These are phyloP conservation scores for Venturia asperata DNA, from an alignment of 2,329 filamentous ascomycete species.

Conservation along the genomic window DNA sequence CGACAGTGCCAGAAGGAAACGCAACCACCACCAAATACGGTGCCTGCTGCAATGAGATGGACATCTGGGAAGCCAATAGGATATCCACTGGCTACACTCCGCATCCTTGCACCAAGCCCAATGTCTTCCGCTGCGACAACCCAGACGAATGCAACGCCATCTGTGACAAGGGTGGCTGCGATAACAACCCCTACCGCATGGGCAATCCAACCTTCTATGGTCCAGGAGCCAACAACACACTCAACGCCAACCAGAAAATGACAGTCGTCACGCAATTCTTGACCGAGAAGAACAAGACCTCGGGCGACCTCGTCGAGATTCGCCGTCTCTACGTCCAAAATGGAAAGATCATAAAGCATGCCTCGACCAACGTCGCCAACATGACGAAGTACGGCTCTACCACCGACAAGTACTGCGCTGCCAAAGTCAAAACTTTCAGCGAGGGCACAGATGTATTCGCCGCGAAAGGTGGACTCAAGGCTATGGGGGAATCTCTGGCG, in stretches of 20 bases:
- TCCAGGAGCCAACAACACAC: conserved; percentile 36
- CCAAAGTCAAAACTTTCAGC: conserved; percentile 49
- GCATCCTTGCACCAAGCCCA: conserved; percentile 52
- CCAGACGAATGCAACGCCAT: conserved; percentile 45
- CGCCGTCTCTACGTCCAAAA: conserved; percentile 45
- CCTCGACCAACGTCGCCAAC: conserved; percentile 37
- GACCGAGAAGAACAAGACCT: conserved; percentile 29
- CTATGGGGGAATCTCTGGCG: conserved; percentile 49
- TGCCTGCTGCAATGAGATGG: conserved; percentile 62
- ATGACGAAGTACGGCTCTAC: conserved; percentile 45
- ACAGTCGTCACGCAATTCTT: conserved; percentile 48
- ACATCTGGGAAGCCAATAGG: conserved; percentile 64
- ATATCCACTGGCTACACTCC: conserved; percentile 58
- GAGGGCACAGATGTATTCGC: conserved; percentile 40
- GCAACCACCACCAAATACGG: conserved; percentile 48
- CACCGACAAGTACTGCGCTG: conserved; percentile 51
- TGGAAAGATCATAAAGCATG: conserved; percentile 43
- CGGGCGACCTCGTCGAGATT: conserved; percentile 37
- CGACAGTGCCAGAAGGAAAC: conserved; percentile 31
- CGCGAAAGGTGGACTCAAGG: conserved; percentile 48
- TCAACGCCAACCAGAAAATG: conserved; percentile 39
- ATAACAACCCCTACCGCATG: conserved; percentile 63
- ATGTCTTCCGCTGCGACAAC: conserved; percentile 45
- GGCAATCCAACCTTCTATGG: conserved; percentile 59
- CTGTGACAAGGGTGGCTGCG: conserved; percentile 64